Conservation (phyloP, 2,329 filamentous ascomycete species). For the Scopulariopsis brevicaulis region DNA sequence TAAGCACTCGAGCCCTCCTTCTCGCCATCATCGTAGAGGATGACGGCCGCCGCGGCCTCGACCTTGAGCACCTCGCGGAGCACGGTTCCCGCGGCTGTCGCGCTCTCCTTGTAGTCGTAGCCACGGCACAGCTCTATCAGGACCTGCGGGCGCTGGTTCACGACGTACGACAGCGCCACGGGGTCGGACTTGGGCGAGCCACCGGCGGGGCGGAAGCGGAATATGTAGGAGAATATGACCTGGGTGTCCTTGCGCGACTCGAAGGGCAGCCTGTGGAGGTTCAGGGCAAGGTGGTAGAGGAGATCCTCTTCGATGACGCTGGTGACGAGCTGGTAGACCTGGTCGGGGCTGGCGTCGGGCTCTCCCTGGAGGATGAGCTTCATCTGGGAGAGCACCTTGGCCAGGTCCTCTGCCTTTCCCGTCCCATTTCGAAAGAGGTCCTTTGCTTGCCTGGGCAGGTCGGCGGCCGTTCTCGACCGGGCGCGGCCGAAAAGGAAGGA, state of each 20-base stretch:
- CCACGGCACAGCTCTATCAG: slow-evolving; percentile 80
- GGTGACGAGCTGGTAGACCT: slow-evolving; percentile 76
- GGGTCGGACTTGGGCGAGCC: slow-evolving; percentile 61
- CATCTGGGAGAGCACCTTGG: slow-evolving; percentile 79
- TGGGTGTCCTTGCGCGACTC: slow-evolving; percentile 94
- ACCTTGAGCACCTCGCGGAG: slow-evolving; percentile 81
- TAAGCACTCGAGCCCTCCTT: slow-evolving; percentile 60
- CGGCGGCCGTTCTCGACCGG: slow-evolving; percentile 36
- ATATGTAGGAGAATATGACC: slow-evolving; percentile 89
- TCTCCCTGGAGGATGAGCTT: slow-evolving; percentile 91
- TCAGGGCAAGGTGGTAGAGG: slow-evolving; percentile 70
- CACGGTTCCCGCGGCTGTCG: slow-evolving; percentile 82
- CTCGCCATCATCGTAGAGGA: slow-evolving; percentile 82
- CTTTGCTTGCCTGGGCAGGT: slow-evolving; percentile 41
- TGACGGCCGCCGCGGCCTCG: slow-evolving; percentile 80
- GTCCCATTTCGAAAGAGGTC: slow-evolving; percentile 6
- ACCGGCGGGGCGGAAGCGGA: slow-evolving; percentile 71
- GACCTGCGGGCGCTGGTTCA: slow-evolving; percentile 76
- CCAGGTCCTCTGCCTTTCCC: slow-evolving; percentile 69
- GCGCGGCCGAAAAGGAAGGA: slow-evolving; percentile 46
- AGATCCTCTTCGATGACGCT: slow-evolving; percentile 83
- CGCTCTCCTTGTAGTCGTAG: slow-evolving; percentile 83
- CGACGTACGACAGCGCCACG: slow-evolving; percentile 77
- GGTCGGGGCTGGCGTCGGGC: slow-evolving; percentile 73
- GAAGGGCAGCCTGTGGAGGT: slow-evolving; percentile 80